A percentile compares a stretch with the other conserved stretches of the same genome.
Conservation (phyloP, 2,329 filamentous ascomycete genomes). For the Cladophialophora yegresii region DNA sequence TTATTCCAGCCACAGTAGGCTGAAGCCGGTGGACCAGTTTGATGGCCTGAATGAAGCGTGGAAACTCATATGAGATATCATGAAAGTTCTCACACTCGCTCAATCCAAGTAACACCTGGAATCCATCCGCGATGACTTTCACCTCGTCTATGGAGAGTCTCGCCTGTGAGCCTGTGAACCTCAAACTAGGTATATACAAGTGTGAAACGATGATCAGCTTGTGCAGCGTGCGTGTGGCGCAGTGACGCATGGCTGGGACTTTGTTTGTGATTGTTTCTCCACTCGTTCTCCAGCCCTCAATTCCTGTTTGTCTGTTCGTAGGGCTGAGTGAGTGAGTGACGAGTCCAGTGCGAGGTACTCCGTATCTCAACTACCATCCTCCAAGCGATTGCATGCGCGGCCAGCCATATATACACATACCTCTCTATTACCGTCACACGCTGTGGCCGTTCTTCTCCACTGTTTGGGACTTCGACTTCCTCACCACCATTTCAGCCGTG, state of each 20-base stretch:
- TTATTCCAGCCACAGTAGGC: not conserved
- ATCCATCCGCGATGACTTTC: not conserved
- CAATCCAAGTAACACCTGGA: not conserved
- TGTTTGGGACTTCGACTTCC: not conserved
- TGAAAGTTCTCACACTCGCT: not conserved
- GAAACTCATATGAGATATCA: not conserved
- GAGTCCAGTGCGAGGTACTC: too few species aligned
- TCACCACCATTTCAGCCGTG: not conserved
- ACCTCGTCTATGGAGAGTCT: not conserved
- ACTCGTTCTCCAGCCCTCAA: constrained; percentile 1
- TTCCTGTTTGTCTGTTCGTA: constrained; percentile 7
- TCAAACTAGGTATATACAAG: not conserved
- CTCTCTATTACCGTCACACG: not conserved
- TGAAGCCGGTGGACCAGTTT: not conserved
- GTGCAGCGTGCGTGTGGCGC: not conserved
- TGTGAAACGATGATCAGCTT: not conserved
- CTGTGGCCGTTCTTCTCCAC: not conserved
- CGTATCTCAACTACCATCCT: constrained; percentile 5
- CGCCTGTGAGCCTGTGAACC: too few species aligned
- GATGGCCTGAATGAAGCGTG: not conserved
- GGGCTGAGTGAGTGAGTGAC: constrained; percentile 19
- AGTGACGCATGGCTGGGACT: not conserved
- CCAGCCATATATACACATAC: constrained; percentile 1
- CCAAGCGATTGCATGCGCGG: constrained; percentile 9
- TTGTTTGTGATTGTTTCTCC: not conserved